phyloP scores from a whole-genome alignment of 768 basidiomycete species.

The Hydnum rufescens region DNA sequence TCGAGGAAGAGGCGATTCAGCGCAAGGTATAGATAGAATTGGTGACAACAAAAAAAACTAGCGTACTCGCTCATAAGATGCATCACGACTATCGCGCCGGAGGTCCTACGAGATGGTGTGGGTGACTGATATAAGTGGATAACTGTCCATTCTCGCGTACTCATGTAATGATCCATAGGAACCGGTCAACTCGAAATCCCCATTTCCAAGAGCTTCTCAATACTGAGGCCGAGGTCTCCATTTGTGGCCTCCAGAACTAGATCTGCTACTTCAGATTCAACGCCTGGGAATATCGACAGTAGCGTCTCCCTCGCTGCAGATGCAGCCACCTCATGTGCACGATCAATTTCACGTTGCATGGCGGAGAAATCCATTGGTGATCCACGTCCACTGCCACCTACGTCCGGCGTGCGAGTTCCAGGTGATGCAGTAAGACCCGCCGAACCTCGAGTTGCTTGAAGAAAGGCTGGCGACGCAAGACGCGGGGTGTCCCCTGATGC shows the following conservation, averaged over 20 bases:
- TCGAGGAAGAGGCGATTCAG: too few relatives aligned
- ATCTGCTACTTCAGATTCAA: constrained; percentile 69
- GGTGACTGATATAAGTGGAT: background rate
- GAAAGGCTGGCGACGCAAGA: too few relatives aligned
- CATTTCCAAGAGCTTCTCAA: constrained; percentile 71
- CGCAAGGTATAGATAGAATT: too few relatives aligned
- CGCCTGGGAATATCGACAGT: constrained; percentile 68
- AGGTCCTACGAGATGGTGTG: background rate
- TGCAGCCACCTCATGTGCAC: constrained; percentile 51
- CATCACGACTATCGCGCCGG: too few relatives aligned
- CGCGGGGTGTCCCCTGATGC: background rate
- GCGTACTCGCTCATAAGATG: too few relatives aligned
- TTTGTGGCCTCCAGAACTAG: constrained; percentile 79
- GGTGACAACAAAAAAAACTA: too few relatives aligned
- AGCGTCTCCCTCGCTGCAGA: constrained; percentile 58
- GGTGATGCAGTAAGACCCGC: too few relatives aligned
- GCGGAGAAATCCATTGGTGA: constrained; percentile 11
- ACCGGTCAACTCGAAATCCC: too few relatives aligned
- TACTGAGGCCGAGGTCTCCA: constrained; percentile 76
- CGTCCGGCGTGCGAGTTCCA: too few relatives aligned
- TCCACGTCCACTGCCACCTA: background rate
- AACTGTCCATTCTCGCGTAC: background rate
- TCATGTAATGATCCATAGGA: background rate
- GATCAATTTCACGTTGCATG: constrained; percentile 37
- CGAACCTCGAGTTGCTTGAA: too few relatives aligned